Evolutionary conservation across 2,329 filamentous ascomycete species (phyloP).

Genomic region (Alternaria triticimaculans): DNA sequence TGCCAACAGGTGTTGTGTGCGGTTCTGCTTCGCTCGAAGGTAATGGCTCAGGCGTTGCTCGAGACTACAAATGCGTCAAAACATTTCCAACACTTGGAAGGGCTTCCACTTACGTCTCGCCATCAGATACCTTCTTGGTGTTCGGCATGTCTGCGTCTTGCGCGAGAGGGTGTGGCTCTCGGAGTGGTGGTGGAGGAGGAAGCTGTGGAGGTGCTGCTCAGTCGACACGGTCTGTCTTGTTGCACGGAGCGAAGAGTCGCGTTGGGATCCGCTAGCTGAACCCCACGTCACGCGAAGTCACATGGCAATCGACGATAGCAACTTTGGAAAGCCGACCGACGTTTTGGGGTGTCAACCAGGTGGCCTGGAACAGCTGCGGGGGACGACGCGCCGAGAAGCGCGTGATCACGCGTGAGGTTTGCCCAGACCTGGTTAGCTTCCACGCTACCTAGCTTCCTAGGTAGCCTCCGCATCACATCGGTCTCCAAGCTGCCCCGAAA

Average conservation of each 20-base stretch:
- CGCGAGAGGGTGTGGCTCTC: background rate
- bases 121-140: fast-evolving
- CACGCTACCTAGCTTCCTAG: background rate
- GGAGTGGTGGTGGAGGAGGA: background rate
- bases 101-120: background rate
- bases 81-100: background rate
- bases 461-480: background rate
- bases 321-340: background rate
- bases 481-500: background rate
- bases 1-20: background rate
- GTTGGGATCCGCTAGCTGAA: background rate
- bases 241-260: background rate
- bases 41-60: background rate
- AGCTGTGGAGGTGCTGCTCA: background rate
- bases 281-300: background rate
- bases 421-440: background rate
- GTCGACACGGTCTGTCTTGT: background rate
- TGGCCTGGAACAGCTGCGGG: background rate
- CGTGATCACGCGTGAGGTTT: background rate
- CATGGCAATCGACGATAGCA: background rate
- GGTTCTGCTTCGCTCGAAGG: background rate
- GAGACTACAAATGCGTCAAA: background rate
- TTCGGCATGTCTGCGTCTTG: background rate
- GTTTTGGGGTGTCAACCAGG: background rate
- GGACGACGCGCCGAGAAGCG: background rate